Base-by-base conservation (phyloP, 177 flowering plant species). In the Telopea speciosissima region DNA sequence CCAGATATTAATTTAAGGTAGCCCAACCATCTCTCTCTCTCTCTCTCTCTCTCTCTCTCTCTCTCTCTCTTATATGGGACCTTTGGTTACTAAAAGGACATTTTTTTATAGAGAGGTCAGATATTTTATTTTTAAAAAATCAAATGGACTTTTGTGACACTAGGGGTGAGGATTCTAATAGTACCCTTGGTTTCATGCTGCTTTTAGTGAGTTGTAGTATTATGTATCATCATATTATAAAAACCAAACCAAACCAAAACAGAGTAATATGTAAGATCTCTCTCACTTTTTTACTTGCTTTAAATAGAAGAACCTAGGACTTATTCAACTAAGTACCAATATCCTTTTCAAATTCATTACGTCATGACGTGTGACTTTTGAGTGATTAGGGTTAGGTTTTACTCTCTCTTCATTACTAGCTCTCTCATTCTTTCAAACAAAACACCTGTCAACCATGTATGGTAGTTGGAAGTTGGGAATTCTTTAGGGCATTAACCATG, bases 151-250 rank as follows among this genome's bases (percentile, higher is more conserved):
- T 54, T 66, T 63, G 68, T 62, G 68, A 36, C 21, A 62, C 40
- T 69, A 65, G 61, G 74, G 64, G 74, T 75, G 73, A n/a, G 59
- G 79, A 77, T 73, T 69, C 71, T 70, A 49, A 61, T 24, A 44
- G 40, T 19, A 26, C 24, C 44, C 44, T 36, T 23, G 40, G 54
- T 65, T 62, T 24, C 31, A 52, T 23, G 22, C n/a, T 23, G 25
- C 26, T 45, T 67, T 16, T 23, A n/a, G 3, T n/a, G 42, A 44
- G 31, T 28, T 28, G 31, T 28, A 28, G 31, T 28, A 28, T 28
- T 28, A 28, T 4, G 4, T 28, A 28, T 28, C 31, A 28, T 28
- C 31, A 28, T 28, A 28, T 45, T 66, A 42, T 19, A n/a, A 63
- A 36, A 63, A 63, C 40, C 22, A 26, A 62, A 26, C n/a, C 25